Base-by-base conservation (phyloP, 2,329 filamentous ascomycete genomes). In the Myriangium duriaei region DNA sequence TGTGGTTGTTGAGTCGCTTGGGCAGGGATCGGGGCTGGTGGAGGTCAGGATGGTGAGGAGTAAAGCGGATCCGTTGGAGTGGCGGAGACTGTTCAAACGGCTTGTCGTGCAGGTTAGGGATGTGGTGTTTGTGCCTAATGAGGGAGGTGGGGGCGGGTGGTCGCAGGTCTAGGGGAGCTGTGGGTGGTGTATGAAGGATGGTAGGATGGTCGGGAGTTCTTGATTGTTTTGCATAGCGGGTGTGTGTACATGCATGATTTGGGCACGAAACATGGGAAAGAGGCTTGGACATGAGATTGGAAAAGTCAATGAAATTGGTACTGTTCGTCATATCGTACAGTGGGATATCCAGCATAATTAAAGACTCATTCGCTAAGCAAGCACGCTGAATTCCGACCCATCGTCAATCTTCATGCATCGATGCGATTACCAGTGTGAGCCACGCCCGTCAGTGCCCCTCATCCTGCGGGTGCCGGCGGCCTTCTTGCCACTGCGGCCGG, bases 41-140 rank as follows among this genome's bases (percentile, higher is more conserved):
- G 87, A 95, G 57, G 82, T 95, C 17, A 72, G 85, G 36, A 96
- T 98, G 55, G 74, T 92, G 47, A 98, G 98, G 63, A 72, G 83
- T 38, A 95, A 94, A 63, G 91, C 91, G 4, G 91, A 98, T 64
- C 91, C 91, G 4, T 63, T 98, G 34, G 88, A 96, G 64, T 98
- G 92, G 91, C 74, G 91, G 43, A 69, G 91, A 21, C 85, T 98
- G 56, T 98, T 98, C 68, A 98, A 98, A 63, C 87, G 85, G 59
- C 74, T 95, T n/a, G 83, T 83, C 18, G 68, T 92, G 45, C 67
- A 88, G 43, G 92, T 87, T 62, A 83, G 83, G 54, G 85, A 94
- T 54, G 85, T 76, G 6, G 79, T 96, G 31, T 82, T 63, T 45
- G 55, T 55, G 44, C 56, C 57, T 16, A 30, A 34, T 10, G 35